Evolutionary conservation across 495 filamentous ascomycete genomes (phyloP), one percentile per base, ranked within the genome.

Genomic region (Lasiosphaeria ovina): DNA sequence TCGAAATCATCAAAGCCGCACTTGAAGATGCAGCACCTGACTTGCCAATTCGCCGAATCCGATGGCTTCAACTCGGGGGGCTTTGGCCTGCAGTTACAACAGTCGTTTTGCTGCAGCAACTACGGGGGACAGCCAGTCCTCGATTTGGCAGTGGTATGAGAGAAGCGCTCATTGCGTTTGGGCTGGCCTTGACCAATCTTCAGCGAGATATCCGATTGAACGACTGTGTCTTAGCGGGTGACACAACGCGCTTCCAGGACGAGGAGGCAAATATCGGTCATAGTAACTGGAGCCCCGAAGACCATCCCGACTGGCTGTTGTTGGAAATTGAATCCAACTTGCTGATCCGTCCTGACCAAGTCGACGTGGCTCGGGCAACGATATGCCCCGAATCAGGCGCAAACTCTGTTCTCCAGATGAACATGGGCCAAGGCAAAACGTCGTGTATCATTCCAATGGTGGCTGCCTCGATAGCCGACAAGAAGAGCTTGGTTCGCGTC

Each of bases 351-450:
- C 55, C 61, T 0, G 78, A 75, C 5, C 84, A 87, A 57, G 72
- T 81, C 0, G 73, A 80, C 48, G 82, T 87, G 42, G 83, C 84
- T 1, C 59, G 48, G 12, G 78, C 76, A 0, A 87, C 76, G 12
- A 83, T 83, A 16, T 66, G 69, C 0, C 84, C 84, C 0, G 31
- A 52, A 0, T 77, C 70, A 1, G 65, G 67, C 6, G 51, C 62
- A 0, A 86, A 86, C 55, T 79, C 80, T 5, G 81, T 86, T 1
- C 51, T 85, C 36, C 84, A 87, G 64, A 75, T 86, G 69, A 80
- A 76, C 54, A 78, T 78, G 80, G 80, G 80, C 0, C 70, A 79
- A 65, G 80, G 64, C 6, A 74, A 83, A 58, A 83, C 83, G 1
- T 83, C 81, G 0, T 78, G 75, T 52, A 83, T 83, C 51, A 74